Evolutionary conservation across 2,329 filamentous ascomycete genomes (phyloP).

Genomic region (Fusarium sp.): DNA sequence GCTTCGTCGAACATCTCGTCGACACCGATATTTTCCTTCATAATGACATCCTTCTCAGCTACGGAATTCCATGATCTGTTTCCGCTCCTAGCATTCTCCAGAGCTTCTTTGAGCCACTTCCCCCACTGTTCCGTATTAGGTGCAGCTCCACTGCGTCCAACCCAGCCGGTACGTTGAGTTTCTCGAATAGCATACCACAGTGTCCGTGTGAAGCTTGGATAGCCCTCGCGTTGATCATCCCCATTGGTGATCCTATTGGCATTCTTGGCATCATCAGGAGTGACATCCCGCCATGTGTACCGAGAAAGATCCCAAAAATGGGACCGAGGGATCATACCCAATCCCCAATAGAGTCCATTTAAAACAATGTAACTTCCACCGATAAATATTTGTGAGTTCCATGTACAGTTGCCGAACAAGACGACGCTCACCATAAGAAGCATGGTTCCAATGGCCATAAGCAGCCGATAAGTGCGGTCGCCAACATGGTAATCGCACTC

Average conservation of each 20-base stretch:
- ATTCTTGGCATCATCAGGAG: constrained; percentile 55
- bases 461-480: constrained; percentile 61
- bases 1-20: constrained; percentile 46
- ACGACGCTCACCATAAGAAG: constrained; percentile 73
- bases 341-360: constrained; percentile 71
- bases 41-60: constrained; percentile 62
- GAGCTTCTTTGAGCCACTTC: constrained; percentile 66
- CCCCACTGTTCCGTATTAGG: constrained; percentile 67
- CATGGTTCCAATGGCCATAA: constrained; percentile 70
- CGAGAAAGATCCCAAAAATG: constrained; percentile 70
- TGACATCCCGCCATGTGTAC: constrained; percentile 61
- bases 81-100: constrained; percentile 53
- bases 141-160: constrained; percentile 63
- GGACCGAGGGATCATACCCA: constrained; percentile 63
- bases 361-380: constrained; percentile 69
- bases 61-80: constrained; percentile 62
- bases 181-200: constrained; percentile 71
- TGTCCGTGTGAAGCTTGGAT: constrained; percentile 66
- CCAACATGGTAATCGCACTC: constrained; percentile 69
- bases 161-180: constrained; percentile 67
- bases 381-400: constrained; percentile 70
- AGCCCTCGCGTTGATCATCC: constrained; percentile 55
- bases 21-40: constrained; percentile 52
- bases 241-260: constrained; percentile 53
- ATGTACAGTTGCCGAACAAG: constrained; percentile 72